phyloP scores from a whole-genome alignment of 1,139 yeast genomes.

The Saccharomyces pastorianus region DNA sequence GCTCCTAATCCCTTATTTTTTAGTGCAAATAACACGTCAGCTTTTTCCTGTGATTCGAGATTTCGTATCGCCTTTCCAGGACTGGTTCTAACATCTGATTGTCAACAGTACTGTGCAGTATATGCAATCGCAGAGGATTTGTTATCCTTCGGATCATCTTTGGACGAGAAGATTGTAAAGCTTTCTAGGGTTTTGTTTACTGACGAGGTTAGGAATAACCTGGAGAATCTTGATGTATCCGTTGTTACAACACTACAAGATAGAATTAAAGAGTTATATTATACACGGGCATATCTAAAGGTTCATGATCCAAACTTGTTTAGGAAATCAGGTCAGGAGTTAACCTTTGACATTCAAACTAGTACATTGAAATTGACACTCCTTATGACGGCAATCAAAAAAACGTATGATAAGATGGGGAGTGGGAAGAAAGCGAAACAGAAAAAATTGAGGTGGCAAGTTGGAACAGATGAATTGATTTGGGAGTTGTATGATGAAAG shows the following conservation, averaged over 20 bases:
- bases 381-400: slow-evolving; percentile 58
- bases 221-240: slow-evolving; percentile 31
- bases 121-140: slow-evolving; percentile 59
- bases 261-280: slow-evolving; percentile 23
- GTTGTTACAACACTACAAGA: slow-evolving; percentile 26
- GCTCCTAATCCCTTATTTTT: slow-evolving; percentile 60
- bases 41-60: slow-evolving; percentile 24
- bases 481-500: slow-evolving; percentile 59
- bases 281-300: slow-evolving; percentile 27
- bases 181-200: slow-evolving; percentile 47
- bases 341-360: slow-evolving; percentile 53
- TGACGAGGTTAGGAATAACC: slow-evolving; percentile 29
- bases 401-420: slow-evolving; percentile 39
- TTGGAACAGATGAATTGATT: slow-evolving; percentile 61
- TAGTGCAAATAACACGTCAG: slow-evolving; percentile 17
- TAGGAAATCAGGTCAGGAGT: slow-evolving; percentile 31
- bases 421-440: slow-evolving; percentile 33
- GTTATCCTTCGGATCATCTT: slow-evolving; percentile 51
- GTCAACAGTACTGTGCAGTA: slow-evolving; percentile 63
- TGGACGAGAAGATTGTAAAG: slow-evolving; percentile 49
- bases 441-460: slow-evolving; percentile 44
- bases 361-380: slow-evolving; percentile 52
- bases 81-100: slow-evolving; percentile 60
- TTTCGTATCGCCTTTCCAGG: slow-evolving; percentile 56
- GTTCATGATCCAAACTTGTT: slow-evolving; percentile 22